Evolutionary conservation across 345 rosid species (phyloP).

Genomic region (Litchi chinensis): DNA sequence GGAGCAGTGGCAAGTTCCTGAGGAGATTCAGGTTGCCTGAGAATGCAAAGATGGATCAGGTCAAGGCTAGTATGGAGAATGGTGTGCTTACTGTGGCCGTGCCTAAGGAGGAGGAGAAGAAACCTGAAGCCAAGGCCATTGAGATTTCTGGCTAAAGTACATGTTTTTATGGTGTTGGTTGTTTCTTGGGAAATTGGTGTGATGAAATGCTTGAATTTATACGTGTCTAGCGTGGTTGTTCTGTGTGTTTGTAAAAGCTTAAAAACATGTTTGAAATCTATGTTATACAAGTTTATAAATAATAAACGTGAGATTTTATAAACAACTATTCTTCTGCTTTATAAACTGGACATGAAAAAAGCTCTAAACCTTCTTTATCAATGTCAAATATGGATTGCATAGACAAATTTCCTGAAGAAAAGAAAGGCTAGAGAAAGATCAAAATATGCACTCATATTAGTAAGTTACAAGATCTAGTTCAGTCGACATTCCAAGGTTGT

Average conservation of each 20-base stretch:
- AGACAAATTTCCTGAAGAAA: neutral
- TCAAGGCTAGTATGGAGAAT: conserved; percentile 57
- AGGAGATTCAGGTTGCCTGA: conserved; percentile 52
- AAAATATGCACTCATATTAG: too few relatives aligned
- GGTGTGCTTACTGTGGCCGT: conserved; percentile 52
- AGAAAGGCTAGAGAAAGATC: too few relatives aligned
- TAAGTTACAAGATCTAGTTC: too few relatives aligned
- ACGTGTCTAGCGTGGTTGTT: neutral
- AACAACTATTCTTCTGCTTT: neutral
- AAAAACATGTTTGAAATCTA: neutral
- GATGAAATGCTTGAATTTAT: neutral
- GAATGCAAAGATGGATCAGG: conserved; percentile 38
- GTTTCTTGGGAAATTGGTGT: neutral
- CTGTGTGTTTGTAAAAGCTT: conserved; percentile 1
- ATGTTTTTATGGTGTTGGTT: neutral
- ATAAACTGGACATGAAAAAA: neutral
- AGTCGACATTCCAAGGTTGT: too few relatives aligned
- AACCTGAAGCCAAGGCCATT: conserved; percentile 44
- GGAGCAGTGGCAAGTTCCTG: conserved; percentile 43
- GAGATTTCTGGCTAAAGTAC: conserved; percentile 45
- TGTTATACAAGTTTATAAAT: neutral
- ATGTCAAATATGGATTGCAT: neutral
- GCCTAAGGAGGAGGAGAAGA: conserved; percentile 41
- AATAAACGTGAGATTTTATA: neutral
- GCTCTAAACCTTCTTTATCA: neutral